Conservation (phyloP, 2,329 filamentous ascomycete genomes). For the Parafenestella ontariensis region DNA sequence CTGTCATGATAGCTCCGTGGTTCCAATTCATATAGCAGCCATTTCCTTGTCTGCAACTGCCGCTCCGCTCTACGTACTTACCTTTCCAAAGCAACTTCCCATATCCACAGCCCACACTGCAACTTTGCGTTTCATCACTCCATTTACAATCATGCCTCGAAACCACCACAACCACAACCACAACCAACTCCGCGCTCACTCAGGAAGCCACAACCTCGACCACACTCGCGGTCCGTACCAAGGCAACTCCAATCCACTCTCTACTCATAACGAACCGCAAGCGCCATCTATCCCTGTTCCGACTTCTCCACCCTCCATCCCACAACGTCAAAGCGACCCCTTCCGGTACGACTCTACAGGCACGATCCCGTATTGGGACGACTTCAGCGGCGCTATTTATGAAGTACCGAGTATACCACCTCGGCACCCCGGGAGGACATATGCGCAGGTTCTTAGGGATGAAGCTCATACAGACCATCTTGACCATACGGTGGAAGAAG, state of each 20-base stretch:
- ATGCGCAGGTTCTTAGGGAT: background rate
- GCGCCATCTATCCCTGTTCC: background rate
- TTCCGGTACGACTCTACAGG: background rate
- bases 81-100: background rate
- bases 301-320: background rate
- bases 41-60: background rate
- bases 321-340: background rate
- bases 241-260: background rate
- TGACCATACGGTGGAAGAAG: background rate
- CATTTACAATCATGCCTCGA: background rate
- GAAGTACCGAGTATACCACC: background rate
- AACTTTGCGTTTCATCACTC: background rate
- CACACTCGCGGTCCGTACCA: background rate
- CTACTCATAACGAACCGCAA: background rate
- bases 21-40: background rate
- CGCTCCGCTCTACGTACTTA: background rate
- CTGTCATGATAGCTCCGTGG: background rate
- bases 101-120: background rate
- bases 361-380: background rate
- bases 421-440: background rate
- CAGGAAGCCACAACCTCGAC: background rate
- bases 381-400: constrained; percentile 1
- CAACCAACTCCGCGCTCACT: background rate
- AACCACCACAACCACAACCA: background rate
- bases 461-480: background rate